Conservation (phyloP, 2,329 filamentous ascomycete species). For the Xylariaceae sp. region DNA sequence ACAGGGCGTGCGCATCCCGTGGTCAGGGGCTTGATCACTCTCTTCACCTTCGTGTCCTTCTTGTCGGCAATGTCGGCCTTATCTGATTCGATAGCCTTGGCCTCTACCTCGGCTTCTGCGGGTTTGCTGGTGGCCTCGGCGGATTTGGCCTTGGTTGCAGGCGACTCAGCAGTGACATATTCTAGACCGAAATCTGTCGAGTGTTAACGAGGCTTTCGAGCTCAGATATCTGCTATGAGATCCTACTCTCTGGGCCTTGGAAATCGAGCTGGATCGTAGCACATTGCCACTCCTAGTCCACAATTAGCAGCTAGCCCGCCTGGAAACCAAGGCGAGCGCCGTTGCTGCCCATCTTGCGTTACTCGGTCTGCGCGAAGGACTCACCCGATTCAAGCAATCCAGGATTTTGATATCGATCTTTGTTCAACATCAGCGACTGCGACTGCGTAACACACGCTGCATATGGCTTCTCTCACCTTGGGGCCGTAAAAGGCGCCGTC, state of each 20-base stretch:
- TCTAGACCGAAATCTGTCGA: slow-evolving; percentile 69
- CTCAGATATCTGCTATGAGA: slow-evolving; percentile 54
- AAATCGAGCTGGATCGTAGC: slow-evolving; percentile 95
- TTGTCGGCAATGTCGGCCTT: slow-evolving; percentile 21
- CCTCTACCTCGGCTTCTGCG: slow-evolving; percentile 27
- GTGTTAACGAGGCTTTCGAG: not conserved
- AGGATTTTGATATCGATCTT: slow-evolving; percentile 82
- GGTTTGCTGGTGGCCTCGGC: slow-evolving; percentile 17
- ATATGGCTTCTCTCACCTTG: slow-evolving; percentile 52
- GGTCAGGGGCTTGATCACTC: slow-evolving; percentile 48
- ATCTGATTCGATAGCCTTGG: slow-evolving; percentile 25
- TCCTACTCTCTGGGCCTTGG: slow-evolving; percentile 41
- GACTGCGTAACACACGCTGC: not conserved
- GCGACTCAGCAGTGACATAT: slow-evolving; percentile 68
- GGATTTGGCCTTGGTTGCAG: slow-evolving; percentile 39
- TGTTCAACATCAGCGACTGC: not conserved
- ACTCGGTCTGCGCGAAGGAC: too few relatives aligned
- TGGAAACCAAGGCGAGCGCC: not conserved
- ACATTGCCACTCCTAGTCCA: slow-evolving; percentile 58
- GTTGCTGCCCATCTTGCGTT: slow-evolving; percentile 38
- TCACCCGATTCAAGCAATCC: slow-evolving; percentile 69
- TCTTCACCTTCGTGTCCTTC: slow-evolving; percentile 41
- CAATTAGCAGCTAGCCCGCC: slow-evolving; percentile 4
- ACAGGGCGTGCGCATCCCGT: slow-evolving; percentile 74
- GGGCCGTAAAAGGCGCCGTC: slow-evolving; percentile 98